Conservation (phyloP, 805 yeast species). For the Lipomyces yamadae region DNA sequence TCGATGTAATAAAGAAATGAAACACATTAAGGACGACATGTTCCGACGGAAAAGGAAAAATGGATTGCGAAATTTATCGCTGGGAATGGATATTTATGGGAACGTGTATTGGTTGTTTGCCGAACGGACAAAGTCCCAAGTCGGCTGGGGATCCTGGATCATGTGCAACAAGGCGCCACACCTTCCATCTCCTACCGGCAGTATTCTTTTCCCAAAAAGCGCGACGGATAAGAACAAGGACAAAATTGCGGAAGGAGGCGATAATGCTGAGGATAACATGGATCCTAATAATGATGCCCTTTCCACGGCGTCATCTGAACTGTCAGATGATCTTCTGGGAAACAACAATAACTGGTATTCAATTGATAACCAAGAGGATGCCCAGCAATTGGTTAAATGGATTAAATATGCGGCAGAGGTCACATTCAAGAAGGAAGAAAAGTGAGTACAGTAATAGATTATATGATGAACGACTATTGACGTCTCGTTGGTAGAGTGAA, state of each 20-base stretch:
- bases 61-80: constrained; percentile 44
- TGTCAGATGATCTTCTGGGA: constrained; percentile 30
- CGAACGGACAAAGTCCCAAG: constrained; percentile 42
- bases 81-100: constrained; percentile 45
- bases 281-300: constrained; percentile 17
- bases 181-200: constrained; percentile 36
- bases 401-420: constrained; percentile 19
- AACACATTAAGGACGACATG: constrained; percentile 41
- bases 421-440: constrained; percentile 11
- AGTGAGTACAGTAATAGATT: background rate
- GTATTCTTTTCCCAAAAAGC: constrained; percentile 27
- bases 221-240: constrained; percentile 9
- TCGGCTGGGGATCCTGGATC: constrained; percentile 47
- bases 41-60: constrained; percentile 42
- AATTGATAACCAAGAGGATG: constrained; percentile 29
- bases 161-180: constrained; percentile 37
- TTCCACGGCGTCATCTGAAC: constrained; percentile 26
- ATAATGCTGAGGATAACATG: background rate
- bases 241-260: background rate
- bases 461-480: background rate
- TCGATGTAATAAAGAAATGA: constrained; percentile 39
- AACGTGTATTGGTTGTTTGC: constrained; percentile 48
- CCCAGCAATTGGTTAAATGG: constrained; percentile 30
- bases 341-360: constrained; percentile 36
- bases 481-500: background rate